Conservation (phyloP, 208 protist genomes). For the Trypanosomatidae sp. region DNA sequence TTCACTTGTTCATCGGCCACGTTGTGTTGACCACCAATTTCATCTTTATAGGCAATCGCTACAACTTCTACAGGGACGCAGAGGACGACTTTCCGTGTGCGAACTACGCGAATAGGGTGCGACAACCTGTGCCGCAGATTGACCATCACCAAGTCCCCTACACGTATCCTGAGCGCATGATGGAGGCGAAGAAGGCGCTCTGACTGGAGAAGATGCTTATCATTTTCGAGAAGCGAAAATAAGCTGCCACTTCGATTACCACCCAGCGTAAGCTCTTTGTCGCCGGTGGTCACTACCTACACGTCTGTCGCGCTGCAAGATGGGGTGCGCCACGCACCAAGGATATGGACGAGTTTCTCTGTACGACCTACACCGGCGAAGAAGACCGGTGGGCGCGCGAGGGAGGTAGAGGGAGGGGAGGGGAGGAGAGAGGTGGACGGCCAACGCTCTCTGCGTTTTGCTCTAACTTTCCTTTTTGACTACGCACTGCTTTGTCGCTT, state of each 20-base stretch:
- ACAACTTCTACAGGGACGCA: constrained; percentile 81
- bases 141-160: constrained; percentile 39
- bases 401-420: constrained; percentile 1
- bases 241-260: constrained; percentile 73
- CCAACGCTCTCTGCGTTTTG: constrained; percentile 6
- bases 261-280: constrained; percentile 86
- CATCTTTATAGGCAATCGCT: constrained; percentile 43
- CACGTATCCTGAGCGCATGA: constrained; percentile 49
- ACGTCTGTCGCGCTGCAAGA: constrained; percentile 16
- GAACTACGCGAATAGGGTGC: constrained; percentile 71
- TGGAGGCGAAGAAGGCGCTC: constrained; percentile 47
- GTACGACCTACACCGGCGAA: background rate
- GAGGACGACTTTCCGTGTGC: constrained; percentile 89
- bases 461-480: constrained; percentile 5
- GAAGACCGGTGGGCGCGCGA: background rate
- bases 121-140: constrained; percentile 23
- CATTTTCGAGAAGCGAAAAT: constrained; percentile 88
- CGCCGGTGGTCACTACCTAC: constrained; percentile 19
- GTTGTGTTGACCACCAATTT: constrained; percentile 33
- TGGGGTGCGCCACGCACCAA: constrained; percentile 19
- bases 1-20: constrained; percentile 30
- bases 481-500: background rate
- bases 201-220: constrained; percentile 83
- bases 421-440: constrained; percentile 7
- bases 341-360: constrained; percentile 9